phyloP scores from a whole-genome alignment of 805 yeast species.

The Candida sakaeoensis region DNA sequence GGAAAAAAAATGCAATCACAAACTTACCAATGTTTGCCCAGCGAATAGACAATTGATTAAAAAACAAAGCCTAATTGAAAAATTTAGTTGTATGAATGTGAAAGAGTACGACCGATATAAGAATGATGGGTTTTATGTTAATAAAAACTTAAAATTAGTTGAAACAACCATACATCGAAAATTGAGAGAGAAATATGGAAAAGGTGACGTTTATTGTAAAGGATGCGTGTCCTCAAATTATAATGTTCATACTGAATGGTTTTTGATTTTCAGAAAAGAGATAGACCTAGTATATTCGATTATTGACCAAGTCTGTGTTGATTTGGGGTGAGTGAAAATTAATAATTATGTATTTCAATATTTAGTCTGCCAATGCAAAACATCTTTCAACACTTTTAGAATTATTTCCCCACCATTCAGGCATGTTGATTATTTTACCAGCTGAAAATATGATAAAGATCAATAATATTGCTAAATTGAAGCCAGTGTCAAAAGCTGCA shows the following conservation, averaged over 20 bases:
- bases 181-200: conserved; percentile 40
- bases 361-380: conserved; percentile 37
- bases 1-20: conserved; percentile 49
- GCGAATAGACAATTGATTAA: conserved; percentile 9
- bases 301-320: conserved; percentile 26
- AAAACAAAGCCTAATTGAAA: conserved; percentile 8
- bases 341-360: too few species aligned
- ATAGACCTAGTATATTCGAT: conserved; percentile 26
- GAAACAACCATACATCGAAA: conserved; percentile 42
- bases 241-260: conserved; percentile 54
- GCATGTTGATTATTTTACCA: conserved; percentile 19
- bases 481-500: conserved; percentile 46
- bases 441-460: conserved; percentile 30
- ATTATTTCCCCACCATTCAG: conserved; percentile 47
- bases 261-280: conserved; percentile 45
- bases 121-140: conserved; percentile 33
- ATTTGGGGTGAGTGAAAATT: conserved; percentile 1
- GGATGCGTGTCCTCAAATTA: conserved; percentile 33
- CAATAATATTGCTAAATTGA: conserved; percentile 33
- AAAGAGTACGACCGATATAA: conserved; percentile 17
- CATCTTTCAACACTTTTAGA: conserved; percentile 37
- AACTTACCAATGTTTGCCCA: conserved; percentile 39
- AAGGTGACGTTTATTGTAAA: conserved; percentile 46
- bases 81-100: conserved; percentile 5
- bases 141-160: conserved; percentile 25